Percentiles rank a stretch among this genome's conserved stretches.
Evolutionary conservation across 805 yeast genomes (phyloP).

Genomic region (Grigorovia jiainica): DNA sequence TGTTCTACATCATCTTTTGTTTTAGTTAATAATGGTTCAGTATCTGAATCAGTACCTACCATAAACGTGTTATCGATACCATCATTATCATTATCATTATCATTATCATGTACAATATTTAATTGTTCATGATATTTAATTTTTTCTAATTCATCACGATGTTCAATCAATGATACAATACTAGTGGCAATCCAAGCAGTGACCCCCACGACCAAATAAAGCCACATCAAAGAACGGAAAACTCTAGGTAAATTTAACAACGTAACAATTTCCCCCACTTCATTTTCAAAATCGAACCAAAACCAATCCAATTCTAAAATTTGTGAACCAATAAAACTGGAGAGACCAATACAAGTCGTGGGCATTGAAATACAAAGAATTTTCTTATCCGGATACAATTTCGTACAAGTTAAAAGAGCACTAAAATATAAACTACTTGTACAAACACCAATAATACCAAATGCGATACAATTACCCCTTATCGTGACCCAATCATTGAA

Average conservation of each 20-base stretch:
- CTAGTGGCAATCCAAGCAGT: constrained; percentile 58
- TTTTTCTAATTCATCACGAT: constrained; percentile 17
- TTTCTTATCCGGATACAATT: constrained; percentile 66
- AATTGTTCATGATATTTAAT: constrained; percentile 6
- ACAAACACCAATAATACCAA: constrained; percentile 51
- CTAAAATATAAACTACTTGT: constrained; percentile 67
- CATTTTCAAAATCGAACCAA: constrained; percentile 13
- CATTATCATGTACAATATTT: constrained; percentile 1
- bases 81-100: background rate
- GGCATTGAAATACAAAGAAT: constrained; percentile 83
- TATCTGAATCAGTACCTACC: constrained; percentile 7
- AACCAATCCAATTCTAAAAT: constrained; percentile 37
- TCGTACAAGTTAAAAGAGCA: constrained; percentile 71
- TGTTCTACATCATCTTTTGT: background rate
- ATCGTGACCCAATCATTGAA: constrained; percentile 21
- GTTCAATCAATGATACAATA: constrained; percentile 46
- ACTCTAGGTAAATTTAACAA: constrained; percentile 40
- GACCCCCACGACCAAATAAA: constrained; percentile 48
- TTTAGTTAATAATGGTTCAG: constrained; percentile 9
- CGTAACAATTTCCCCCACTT: constrained; percentile 5
- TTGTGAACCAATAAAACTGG: constrained; percentile 68
- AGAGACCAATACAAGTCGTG: constrained; percentile 77
- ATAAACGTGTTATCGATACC: background rate
- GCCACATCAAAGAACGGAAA: constrained; percentile 41
- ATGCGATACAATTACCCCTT: constrained; percentile 14